A percentile compares a stretch with the other conserved stretches of the same genome.
These are phyloP conservation scores for Hypholoma sublateritium DNA, from an alignment of 768 basidiomycete species.

Conservation along the genomic window DNA sequence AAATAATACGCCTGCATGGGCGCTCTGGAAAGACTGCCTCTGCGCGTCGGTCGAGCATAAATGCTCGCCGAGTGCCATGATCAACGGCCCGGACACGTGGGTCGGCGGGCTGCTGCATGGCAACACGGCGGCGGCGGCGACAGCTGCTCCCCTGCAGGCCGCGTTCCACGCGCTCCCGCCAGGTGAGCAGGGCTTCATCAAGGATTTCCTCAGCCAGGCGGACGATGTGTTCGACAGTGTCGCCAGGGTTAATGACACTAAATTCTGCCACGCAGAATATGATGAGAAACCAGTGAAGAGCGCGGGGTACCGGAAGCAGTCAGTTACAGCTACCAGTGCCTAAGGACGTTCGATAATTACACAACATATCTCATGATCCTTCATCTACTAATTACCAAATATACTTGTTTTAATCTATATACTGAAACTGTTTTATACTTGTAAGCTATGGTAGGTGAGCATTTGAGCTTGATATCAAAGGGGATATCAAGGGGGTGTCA, in stretches of 20 bases:
- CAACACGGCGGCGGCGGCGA: background rate
- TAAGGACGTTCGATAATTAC: too few relatives aligned
- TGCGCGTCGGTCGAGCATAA: background rate
- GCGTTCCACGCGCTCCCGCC: background rate
- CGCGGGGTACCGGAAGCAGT: background rate
- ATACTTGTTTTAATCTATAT: too few relatives aligned
- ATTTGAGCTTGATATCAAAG: too few relatives aligned
- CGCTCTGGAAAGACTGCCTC: conserved; percentile 9
- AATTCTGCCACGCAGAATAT: background rate
- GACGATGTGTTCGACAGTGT: background rate
- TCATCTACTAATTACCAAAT: too few relatives aligned
- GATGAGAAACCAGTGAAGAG: background rate
- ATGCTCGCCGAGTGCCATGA: background rate
- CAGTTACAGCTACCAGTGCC: too few relatives aligned
- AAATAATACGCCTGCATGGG: conserved; percentile 13
- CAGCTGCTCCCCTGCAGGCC: background rate
- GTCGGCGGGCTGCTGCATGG: background rate
- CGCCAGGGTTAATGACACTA: background rate
- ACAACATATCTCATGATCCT: too few relatives aligned
- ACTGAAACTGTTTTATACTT: too few relatives aligned
- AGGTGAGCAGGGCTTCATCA: background rate
- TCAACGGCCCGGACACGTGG: background rate
- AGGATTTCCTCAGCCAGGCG: background rate
- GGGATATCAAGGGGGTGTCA: too few relatives aligned
- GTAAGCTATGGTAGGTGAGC: too few relatives aligned